Conservation (phyloP, 2,329 filamentous ascomycete species). For the Endoconidiophora polonica region DNA sequence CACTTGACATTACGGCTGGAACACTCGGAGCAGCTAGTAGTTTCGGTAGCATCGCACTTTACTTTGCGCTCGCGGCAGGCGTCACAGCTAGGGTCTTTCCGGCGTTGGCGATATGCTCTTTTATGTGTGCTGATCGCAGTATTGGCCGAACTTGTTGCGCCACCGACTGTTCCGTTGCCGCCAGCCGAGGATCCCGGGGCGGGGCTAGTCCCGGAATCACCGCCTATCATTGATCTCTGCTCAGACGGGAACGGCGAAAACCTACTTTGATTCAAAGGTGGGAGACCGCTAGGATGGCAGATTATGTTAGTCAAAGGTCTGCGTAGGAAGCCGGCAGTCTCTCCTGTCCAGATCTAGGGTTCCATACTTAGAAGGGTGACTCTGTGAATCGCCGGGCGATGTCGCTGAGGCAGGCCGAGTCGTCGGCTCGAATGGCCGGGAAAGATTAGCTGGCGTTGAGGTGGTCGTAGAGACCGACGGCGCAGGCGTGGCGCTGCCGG, state of each 20-base stretch:
- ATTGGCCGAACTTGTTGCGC: not conserved
- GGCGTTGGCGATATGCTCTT: constrained; percentile 79
- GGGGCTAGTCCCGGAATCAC: constrained; percentile 8
- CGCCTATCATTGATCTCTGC: constrained; percentile 8
- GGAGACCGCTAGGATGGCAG: not conserved
- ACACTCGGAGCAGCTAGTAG: constrained; percentile 90
- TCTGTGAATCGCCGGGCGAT: constrained; percentile 9
- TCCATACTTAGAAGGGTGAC: constrained; percentile 9
- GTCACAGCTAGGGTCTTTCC: constrained; percentile 95
- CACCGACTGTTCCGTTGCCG: not conserved
- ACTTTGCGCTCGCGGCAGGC: constrained; percentile 78
- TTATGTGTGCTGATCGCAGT: constrained; percentile 44
- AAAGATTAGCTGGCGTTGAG: not conserved
- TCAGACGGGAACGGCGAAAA: constrained; percentile 7
- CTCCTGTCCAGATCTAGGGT: too few relatives aligned
- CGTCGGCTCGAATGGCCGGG: constrained; percentile 4
- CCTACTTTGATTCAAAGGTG: constrained; percentile 6
- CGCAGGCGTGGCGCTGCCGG: constrained; percentile 5
- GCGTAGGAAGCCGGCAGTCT: too few relatives aligned
- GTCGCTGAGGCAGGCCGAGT: constrained; percentile 8
- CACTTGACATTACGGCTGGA: constrained; percentile 93
- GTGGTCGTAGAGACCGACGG: constrained; percentile 7
- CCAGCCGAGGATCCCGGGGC: constrained; percentile 8
- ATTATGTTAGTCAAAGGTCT: too few relatives aligned
- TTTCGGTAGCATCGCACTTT: constrained; percentile 93